Evolutionary conservation across 2,329 filamentous ascomycete species (phyloP).

Genomic region (Alternaria sp.): DNA sequence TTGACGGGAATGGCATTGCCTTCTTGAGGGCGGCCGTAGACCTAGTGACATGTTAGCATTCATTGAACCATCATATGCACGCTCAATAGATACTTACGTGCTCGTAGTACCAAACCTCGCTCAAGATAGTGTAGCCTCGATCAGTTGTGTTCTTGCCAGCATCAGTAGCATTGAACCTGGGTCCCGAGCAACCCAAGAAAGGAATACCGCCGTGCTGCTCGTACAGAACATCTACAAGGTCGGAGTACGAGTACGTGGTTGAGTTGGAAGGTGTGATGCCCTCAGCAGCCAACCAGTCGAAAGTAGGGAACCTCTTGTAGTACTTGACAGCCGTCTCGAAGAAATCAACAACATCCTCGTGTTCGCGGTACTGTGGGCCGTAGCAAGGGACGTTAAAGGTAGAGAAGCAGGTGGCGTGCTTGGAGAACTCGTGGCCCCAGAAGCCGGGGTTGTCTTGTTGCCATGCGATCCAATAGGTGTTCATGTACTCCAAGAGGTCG

Average conservation of each 20-base stretch:
- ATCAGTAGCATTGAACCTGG: constrained; percentile 65
- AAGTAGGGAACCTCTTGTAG: constrained; percentile 66
- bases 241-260: constrained; percentile 62
- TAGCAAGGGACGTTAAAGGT: constrained; percentile 72
- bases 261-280: constrained; percentile 65
- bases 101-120: constrained; percentile 72
- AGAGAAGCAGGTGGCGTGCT: constrained; percentile 72
- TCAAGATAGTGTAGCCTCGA: constrained; percentile 63
- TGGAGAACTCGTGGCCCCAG: constrained; percentile 72
- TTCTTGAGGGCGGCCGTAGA: constrained; percentile 62
- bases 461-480: constrained; percentile 68
- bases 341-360: constrained; percentile 68
- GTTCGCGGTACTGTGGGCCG: constrained; percentile 61
- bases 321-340: constrained; percentile 67
- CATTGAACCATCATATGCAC: not conserved
- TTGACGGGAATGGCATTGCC: constrained; percentile 57
- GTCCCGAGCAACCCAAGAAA: constrained; percentile 68
- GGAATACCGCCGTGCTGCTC: constrained; percentile 61
- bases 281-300: constrained; percentile 62
- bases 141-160: constrained; percentile 63
- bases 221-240: constrained; percentile 60
- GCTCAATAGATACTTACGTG: constrained; percentile 51
- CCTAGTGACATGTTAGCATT: constrained; percentile 21
- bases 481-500: constrained; percentile 70
- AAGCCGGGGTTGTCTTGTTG: constrained; percentile 63